Percentiles rank a stretch among this genome's conserved stretches.
phyloP scores from a whole-genome alignment of 495 filamentous ascomycete species.

The Hyphodiscus hymeniophilus region DNA sequence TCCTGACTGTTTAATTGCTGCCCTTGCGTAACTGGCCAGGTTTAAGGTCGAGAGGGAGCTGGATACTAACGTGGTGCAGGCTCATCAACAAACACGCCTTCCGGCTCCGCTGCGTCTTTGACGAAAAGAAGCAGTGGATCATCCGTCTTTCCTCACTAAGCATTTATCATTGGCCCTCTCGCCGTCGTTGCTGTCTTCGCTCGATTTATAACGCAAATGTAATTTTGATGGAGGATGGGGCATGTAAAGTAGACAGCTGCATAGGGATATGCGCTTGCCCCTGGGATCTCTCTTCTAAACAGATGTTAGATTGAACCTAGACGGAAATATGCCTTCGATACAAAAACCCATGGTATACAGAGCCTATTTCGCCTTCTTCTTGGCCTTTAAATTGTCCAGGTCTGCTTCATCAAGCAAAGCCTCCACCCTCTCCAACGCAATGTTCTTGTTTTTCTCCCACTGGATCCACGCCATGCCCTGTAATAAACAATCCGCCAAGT shows the following conservation, averaged over 20 bases:
- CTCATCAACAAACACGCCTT: conserved; percentile 2
- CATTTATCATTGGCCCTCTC: conserved; percentile 1
- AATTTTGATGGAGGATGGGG: no score
- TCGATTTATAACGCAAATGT: no score
- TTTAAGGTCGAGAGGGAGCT: not conserved
- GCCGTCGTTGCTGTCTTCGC: conserved; percentile 11
- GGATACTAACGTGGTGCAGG: conserved; percentile 4
- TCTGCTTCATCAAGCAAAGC: no score
- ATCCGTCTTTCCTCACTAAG: conserved; percentile 6
- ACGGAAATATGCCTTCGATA: no score
- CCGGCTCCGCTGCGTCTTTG: not conserved
- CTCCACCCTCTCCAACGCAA: conserved; percentile 15
- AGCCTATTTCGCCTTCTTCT: no score
- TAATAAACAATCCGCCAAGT: conserved; percentile 81
- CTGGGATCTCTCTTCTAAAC: no score
- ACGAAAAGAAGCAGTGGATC: conserved; percentile 4
- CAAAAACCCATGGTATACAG: no score
- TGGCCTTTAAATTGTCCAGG: no score
- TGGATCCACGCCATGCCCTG: conserved; percentile 81
- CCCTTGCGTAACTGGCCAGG: conserved; percentile 31
- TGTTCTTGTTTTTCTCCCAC: conserved; percentile 65
- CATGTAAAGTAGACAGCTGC: no score
- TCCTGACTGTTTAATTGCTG: conserved; percentile 28
- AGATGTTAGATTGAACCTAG: no score
- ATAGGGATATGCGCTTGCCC: no score